Evolutionary conservation across 1,139 yeast genomes (phyloP), one percentile per base, ranked within the genome.

Genomic region (Hyphopichia buzzinii): DNA sequence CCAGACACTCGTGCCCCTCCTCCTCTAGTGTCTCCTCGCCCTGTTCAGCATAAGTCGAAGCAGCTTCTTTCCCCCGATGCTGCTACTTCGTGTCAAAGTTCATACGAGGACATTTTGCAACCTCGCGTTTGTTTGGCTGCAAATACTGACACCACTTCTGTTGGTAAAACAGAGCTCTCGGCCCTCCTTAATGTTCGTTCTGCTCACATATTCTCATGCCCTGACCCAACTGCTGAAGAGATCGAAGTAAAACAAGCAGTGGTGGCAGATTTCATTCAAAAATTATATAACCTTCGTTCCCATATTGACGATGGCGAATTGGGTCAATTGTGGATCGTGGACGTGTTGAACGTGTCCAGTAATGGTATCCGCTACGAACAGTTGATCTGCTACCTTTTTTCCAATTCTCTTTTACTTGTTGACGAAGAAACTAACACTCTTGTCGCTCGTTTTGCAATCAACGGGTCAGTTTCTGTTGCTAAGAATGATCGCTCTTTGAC

Each of bases 271-370:
- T 34, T 42, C 16, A 32, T 23, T 11, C 8, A 10, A 2, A 26
- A 13, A 1, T 30, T 39, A 32, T 10, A 10, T 10, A 6, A 19
- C 10, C 23, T 19, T 10, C 23, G 23, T 6, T 19, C 23, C 23
- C 6, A 19, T 10, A 6, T 19, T n/a, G 29, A 17, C 5, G 19
- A 14, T 5, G 41, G 48, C 3, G 45, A 43, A 13, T 39, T 62
- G 4, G 68, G 70, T 0, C 46, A 45, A 3, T 44, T 72, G 25
- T 48, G 67, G 4, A 41, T 73, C 11, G 75, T 76, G 54, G 82
- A 77, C 46, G 53, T 52, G 26, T 51, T 74, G 36, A 64, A 67
- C 17, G 52, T 74, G 2, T 57, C 67, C 26, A 52, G 71, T 8
- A 67, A 66, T 40, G 72, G 69, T 0, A 31, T 17, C 5, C 54